A percentile compares a stretch with the other conserved stretches of the same genome.
phyloP scores from a whole-genome alignment of 2,329 filamentous ascomycete species.

The Nannizzia gypsea region DNA sequence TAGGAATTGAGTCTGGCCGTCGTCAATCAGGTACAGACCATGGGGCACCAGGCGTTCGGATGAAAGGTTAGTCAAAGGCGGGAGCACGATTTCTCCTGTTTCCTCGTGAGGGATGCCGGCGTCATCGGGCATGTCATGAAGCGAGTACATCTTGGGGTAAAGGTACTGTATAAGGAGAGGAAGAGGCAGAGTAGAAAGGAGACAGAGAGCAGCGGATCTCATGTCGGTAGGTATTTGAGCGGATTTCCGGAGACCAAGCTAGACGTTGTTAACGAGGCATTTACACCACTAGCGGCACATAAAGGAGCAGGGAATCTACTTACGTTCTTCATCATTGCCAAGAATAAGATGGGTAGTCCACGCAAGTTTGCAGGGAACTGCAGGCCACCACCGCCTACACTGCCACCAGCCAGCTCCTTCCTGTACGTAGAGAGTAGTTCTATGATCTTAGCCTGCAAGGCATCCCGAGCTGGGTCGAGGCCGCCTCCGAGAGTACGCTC shows the following conservation, averaged over 20 bases:
- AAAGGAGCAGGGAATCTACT: constrained; percentile 21
- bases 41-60: constrained; percentile 80
- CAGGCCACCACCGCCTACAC: constrained; percentile 80
- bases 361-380: constrained; percentile 91
- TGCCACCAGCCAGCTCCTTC: constrained; percentile 91
- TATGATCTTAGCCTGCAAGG: constrained; percentile 78
- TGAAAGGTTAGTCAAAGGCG: constrained; percentile 71
- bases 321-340: constrained; percentile 92
- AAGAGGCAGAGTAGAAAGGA: constrained; percentile 85
- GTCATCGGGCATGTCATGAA: constrained; percentile 93
- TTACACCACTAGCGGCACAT: not conserved
- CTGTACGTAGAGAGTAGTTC: constrained; percentile 91
- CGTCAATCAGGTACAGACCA: constrained; percentile 90
- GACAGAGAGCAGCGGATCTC: constrained; percentile 79
- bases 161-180: constrained; percentile 90
- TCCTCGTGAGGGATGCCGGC: constrained; percentile 74
- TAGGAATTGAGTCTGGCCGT: constrained; percentile 93
- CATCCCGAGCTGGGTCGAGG: constrained; percentile 80
- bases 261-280: constrained; percentile 11
- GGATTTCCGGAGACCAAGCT: constrained; percentile 74
- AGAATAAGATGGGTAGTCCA: constrained; percentile 76
- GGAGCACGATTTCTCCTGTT: constrained; percentile 80
- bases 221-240: constrained; percentile 90
- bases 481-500: constrained; percentile 77
- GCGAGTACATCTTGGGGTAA: constrained; percentile 69